A percentile compares a stretch with the other conserved stretches of the same genome.
Conservation (phyloP, 2,329 filamentous ascomycete genomes). For the Fusarium sp. region DNA sequence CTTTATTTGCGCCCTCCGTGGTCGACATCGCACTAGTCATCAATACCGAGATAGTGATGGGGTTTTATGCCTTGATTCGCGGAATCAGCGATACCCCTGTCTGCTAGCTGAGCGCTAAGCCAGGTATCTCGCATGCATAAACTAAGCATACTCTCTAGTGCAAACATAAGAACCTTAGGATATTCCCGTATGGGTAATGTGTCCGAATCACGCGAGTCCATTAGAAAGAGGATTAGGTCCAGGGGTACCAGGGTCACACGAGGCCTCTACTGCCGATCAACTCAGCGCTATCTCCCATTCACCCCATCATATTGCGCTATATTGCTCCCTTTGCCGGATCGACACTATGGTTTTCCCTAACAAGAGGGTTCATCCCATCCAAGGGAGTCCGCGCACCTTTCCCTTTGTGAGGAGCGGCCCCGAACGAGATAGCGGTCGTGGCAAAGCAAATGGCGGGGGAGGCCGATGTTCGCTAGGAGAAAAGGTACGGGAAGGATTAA, state of each 20-base stretch:
- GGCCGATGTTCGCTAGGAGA: conserved; percentile 9
- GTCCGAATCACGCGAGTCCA: conserved; percentile 20
- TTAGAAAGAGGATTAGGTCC: neutral
- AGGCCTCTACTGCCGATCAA: conserved; percentile 6
- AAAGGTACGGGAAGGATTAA: conserved; percentile 16
- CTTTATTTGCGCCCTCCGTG: neutral
- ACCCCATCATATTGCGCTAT: neutral
- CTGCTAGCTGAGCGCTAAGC: conserved; percentile 5
- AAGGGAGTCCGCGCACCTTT: neutral
- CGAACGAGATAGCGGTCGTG: conserved; percentile 10
- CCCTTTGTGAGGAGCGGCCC: neutral
- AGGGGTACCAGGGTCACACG: conserved; percentile 14
- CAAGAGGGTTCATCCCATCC: neutral
- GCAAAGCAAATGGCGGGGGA: conserved; percentile 1
- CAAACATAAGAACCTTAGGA: conserved; percentile 22
- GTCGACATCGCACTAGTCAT: conserved; percentile 12
- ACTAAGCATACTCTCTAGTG: conserved; percentile 23
- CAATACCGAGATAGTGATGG: conserved; percentile 13
- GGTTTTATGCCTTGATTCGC: conserved; percentile 5
- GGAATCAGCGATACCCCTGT: conserved; percentile 4
- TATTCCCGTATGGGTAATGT: conserved; percentile 20
- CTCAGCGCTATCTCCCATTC: neutral
- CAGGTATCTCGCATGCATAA: conserved; percentile 19
- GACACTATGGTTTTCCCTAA: neutral
- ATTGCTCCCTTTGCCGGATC: conserved; percentile 3